Base-by-base conservation (phyloP, 305 asterid genomes). In the Fraxinus dipetala region DNA sequence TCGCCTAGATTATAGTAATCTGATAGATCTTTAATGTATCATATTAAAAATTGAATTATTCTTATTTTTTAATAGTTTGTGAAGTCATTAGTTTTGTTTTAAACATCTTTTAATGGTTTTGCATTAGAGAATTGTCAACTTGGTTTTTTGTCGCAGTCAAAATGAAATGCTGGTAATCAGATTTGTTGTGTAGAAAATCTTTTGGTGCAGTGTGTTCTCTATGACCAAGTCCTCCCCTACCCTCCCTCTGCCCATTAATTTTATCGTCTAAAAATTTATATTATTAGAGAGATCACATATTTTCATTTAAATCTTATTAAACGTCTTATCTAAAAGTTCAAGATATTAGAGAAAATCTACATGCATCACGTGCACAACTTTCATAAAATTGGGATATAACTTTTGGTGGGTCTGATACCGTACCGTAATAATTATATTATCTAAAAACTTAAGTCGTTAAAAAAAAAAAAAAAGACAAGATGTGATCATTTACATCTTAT, bases 141-240 rank as follows among this genome's bases (percentile, higher is more conserved):
- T 81, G 84, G 45, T 38, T 45, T 69, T 18, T 4, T 75, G 59
- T 76, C 59, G 88, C 85, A 82, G 81, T 87, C 82, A 63, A 86
- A 77, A 28, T 85, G 79, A 73, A 83, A n/a, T 45, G 73, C 10
- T 28, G n/a, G 76, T 11, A 63, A 48, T n/a, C 22, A n/a, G 82
- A 54, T 35, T 76, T 80, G 72, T 81, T 80, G 36, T 63, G 87
- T 65, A 32, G 82, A 38, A 81, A 82, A 79, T 24, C 78, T 83
- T 79, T 89, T 40, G 2, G 34, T 43, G 45, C 14, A 35, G 65
- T 65, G 13, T 6, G 24, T n/a, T 54, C 10, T 54, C 74, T 61
- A 43, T 82, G 91, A 85, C 88, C 79, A 18, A 70, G 87, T 88
- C 90, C 32, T 9, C 4, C 4, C 59, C 72, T 4, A 3, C 18